Percentiles rank a stretch among this genome's conserved stretches.
Evolutionary conservation across 2,329 filamentous ascomycete genomes (phyloP).

Genomic region (Fusarium sp.): DNA sequence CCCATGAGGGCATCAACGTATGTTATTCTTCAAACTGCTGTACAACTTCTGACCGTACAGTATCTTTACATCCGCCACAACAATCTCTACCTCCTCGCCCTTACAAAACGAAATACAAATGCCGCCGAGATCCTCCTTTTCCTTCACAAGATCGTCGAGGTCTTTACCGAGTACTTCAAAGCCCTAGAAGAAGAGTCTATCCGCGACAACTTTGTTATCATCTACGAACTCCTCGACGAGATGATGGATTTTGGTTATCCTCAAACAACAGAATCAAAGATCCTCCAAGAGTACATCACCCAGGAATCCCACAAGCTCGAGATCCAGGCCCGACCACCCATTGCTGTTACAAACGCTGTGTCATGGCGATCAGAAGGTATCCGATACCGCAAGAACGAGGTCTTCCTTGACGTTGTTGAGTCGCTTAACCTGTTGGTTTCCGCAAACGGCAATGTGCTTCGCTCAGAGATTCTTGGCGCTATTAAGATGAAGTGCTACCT

Average conservation of each 20-base stretch:
- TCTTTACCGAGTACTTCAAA: constrained; percentile 99
- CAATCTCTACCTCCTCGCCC: constrained; percentile 96
- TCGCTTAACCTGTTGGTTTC: constrained; percentile 96
- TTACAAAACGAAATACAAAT: constrained; percentile 99
- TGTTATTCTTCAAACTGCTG: constrained; percentile 52
- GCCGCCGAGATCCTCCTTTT: constrained; percentile 98
- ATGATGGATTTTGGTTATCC: constrained; percentile 99
- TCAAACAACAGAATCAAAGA: constrained; percentile 98
- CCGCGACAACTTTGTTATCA: constrained; percentile 98
- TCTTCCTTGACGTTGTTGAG: constrained; percentile 97
- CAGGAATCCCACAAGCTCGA: constrained; percentile 99
- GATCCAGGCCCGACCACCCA: constrained; percentile 93
- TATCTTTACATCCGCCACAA: constrained; percentile 99
- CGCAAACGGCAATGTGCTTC: constrained; percentile 92
- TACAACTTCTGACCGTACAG: constrained; percentile 60
- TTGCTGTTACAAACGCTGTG: constrained; percentile 97
- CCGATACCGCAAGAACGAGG: constrained; percentile 98
- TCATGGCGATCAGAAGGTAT: constrained; percentile 99
- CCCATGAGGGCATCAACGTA: constrained; percentile 97
- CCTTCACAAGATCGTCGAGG: constrained; percentile 97
- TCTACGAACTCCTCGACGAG: constrained; percentile 98
- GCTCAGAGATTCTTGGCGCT: constrained; percentile 95
- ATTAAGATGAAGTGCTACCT: constrained; percentile 99
- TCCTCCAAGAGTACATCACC: constrained; percentile 98
- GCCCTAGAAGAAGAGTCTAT: constrained; percentile 98